Evolutionary conservation across 2,329 filamentous ascomycete species (phyloP).

Genomic region (Alternaria triticina): DNA sequence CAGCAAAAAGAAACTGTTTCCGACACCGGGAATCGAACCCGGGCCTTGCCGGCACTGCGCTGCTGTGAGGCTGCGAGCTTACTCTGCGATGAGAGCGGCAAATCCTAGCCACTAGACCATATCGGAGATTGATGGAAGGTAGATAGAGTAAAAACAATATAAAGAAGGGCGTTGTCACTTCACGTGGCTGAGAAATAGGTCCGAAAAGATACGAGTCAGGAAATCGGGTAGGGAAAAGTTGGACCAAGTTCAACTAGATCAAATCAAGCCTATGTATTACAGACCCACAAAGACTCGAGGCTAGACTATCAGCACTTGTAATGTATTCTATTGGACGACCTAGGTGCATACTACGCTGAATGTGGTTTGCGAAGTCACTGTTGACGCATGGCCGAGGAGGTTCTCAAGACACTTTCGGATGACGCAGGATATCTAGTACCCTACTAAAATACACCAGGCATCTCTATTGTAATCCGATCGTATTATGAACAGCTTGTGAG

Average conservation of each 20-base stretch:
- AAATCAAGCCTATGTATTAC: neutral
- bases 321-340: neutral
- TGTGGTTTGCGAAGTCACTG: neutral
- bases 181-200: neutral
- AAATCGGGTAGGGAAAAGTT: neutral
- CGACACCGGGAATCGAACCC: conserved; percentile 46
- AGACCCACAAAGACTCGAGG: neutral
- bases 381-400: neutral
- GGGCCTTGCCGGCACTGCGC: conserved; percentile 41
- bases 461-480: neutral
- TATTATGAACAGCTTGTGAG: neutral
- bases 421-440: neutral
- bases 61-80: conserved; percentile 22
- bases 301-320: no score
- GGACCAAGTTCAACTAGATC: neutral
- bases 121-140: conserved; percentile 18
- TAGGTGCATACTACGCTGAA: neutral
- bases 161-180: rapidly evolving
- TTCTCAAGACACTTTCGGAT: neutral
- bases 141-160: neutral
- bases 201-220: neutral
- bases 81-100: conserved; percentile 42
- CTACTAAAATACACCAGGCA: neutral
- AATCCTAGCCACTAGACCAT: conserved; percentile 45
- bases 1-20: conserved; percentile 23